Evolutionary conservation across 768 basidiomycete genomes (phyloP).

Genomic region (Rhodotorula toruloides): DNA sequence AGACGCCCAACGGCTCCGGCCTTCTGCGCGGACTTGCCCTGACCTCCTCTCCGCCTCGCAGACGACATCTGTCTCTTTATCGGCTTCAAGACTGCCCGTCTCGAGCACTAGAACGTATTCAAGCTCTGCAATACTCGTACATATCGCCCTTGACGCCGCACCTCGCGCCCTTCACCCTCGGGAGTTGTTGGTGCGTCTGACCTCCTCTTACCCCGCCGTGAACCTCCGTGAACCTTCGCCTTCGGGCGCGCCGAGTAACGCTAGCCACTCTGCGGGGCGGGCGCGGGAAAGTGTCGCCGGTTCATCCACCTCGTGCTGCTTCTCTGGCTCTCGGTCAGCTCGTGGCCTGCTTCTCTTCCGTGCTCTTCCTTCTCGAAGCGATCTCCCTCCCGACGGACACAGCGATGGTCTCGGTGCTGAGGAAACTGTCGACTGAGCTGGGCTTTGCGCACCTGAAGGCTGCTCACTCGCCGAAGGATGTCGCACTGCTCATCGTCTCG

Average conservation of each 20-base stretch:
- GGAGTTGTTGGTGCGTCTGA: too few relatives aligned
- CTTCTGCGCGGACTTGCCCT: too few relatives aligned
- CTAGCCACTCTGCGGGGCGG: too few relatives aligned
- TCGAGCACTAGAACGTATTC: conserved; percentile 29
- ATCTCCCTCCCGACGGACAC: background rate
- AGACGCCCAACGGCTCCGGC: too few relatives aligned
- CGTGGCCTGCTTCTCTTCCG: background rate
- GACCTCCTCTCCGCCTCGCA: background rate
- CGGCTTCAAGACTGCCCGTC: conserved; percentile 18
- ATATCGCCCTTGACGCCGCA: background rate
- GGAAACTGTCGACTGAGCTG: background rate
- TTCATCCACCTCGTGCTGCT: too few relatives aligned
- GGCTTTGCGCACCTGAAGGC: background rate
- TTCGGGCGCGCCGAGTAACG: too few relatives aligned
- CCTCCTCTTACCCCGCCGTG: too few relatives aligned
- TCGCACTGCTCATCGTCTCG: background rate
- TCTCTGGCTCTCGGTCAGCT: too few relatives aligned
- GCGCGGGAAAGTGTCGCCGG: too few relatives aligned
- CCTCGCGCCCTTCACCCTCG: too few relatives aligned
- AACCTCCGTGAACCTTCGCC: too few relatives aligned
- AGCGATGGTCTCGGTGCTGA: background rate
- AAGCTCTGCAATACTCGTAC: background rate
- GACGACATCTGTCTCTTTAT: conserved; percentile 19
- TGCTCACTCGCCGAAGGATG: conserved; percentile 5
- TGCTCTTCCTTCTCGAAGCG: background rate